phyloP scores from a whole-genome alignment of 129 eudicot genomes.

The Calendula officinalis region DNA sequence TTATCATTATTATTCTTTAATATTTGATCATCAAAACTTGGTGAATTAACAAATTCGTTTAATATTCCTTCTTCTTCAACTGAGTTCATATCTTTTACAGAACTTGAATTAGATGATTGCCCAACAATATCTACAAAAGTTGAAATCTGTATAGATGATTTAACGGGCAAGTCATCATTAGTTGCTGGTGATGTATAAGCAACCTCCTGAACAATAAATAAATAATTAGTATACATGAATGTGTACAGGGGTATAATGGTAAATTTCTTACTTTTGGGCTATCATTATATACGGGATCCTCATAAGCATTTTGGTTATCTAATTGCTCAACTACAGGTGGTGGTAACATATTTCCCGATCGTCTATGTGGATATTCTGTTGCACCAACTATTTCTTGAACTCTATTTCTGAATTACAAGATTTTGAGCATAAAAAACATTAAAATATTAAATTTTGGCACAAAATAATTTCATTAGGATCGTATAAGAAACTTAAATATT shows the following conservation, averaged over 20 bases:
- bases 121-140: constrained; percentile 77
- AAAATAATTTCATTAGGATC: constrained; percentile 2
- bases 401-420: constrained; percentile 24
- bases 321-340: constrained; percentile 34
- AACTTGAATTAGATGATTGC: constrained; percentile 37
- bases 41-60: constrained; percentile 30
- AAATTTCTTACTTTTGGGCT: constrained; percentile 40
- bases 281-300: constrained; percentile 35
- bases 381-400: constrained; percentile 40
- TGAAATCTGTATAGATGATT: constrained; percentile 45
- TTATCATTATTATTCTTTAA: constrained; percentile 32
- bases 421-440: background rate
- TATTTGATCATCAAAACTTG: constrained; percentile 36
- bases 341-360: constrained; percentile 33
- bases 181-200: constrained; percentile 28
- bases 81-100: constrained; percentile 41
- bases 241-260: constrained; percentile 12
- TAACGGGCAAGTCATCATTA: constrained; percentile 29
- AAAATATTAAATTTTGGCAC: too few species aligned
- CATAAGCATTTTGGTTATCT: constrained; percentile 18
- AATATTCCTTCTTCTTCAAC: constrained; percentile 39
- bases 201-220: constrained; percentile 42
- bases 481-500: background rate
- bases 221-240: background rate
- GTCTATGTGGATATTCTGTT: constrained; percentile 33